Evolutionary conservation across 2,329 filamentous ascomycete species (phyloP).

Genomic region (Purpureocillium takamizusanense): DNA sequence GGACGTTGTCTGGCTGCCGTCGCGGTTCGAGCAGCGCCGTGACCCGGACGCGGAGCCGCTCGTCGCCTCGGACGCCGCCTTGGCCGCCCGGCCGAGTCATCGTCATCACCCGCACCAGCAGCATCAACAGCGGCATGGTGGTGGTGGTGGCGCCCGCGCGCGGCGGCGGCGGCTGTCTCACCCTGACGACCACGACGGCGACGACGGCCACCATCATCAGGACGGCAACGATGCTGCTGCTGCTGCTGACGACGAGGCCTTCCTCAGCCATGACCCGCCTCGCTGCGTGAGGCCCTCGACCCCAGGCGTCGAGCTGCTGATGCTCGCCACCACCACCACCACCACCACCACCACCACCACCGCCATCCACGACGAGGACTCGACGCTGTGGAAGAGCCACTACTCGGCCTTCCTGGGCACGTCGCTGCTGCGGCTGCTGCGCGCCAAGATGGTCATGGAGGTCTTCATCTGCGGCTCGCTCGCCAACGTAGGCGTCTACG

Average conservation of each 20-base stretch:
- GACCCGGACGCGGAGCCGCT: constrained; percentile 45
- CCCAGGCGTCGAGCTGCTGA: constrained; percentile 32
- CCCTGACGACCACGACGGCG: not conserved
- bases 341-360: constrained; percentile 32
- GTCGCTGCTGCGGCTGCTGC: constrained; percentile 63
- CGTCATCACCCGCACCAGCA: not conserved
- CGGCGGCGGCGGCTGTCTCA: no score
- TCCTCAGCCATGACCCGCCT: constrained; percentile 32
- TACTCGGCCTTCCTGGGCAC: constrained; percentile 83
- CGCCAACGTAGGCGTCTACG: constrained; percentile 81
- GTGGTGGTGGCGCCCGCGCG: not conserved
- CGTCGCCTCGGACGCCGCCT: constrained; percentile 27
- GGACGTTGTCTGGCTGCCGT: constrained; percentile 77
- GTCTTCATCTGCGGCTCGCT: constrained; percentile 82
- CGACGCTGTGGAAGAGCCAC: constrained; percentile 57
- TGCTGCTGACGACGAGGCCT: constrained; percentile 30
- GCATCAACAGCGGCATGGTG: constrained; percentile 7
- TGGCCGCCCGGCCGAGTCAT: not conserved
- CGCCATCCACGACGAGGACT: constrained; percentile 37
- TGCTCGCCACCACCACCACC: constrained; percentile 37
- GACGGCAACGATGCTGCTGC: no score
- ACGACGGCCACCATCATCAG: no score
- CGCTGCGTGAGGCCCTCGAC: constrained; percentile 35
- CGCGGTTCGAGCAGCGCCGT: constrained; percentile 58
- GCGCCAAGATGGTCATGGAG: constrained; percentile 82